These are phyloP conservation scores for Cyclotella cryptica DNA, from an alignment of 108 stramenopile genomes.

Conservation along the genomic window DNA sequence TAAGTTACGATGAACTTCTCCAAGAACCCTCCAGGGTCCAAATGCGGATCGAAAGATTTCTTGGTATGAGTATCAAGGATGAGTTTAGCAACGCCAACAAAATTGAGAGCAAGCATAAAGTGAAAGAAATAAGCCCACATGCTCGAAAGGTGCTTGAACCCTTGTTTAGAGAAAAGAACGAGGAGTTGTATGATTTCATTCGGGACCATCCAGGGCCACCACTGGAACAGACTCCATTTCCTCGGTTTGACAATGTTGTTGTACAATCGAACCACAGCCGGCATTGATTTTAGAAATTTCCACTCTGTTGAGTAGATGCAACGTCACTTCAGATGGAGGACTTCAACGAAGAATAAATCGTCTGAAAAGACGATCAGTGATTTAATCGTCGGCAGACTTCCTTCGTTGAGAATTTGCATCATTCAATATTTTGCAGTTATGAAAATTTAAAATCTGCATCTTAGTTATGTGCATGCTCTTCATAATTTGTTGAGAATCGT, in stretches of 20 bases:
- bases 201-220: slow-evolving; percentile 24
- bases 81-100: background rate
- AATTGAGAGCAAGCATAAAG: background rate
- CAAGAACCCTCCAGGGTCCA: slow-evolving; percentile 11
- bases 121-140: background rate
- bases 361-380: too few relatives aligned
- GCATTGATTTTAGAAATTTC: too few relatives aligned
- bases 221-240: slow-evolving; percentile 46
- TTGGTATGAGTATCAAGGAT: slow-evolving; percentile 15
- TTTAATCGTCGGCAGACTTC: too few relatives aligned
- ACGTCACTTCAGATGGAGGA: too few relatives aligned
- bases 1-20: slow-evolving; percentile 39
- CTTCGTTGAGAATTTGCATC: too few relatives aligned
- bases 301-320: too few relatives aligned
- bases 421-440: too few relatives aligned
- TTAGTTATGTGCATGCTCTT: too few relatives aligned
- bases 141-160: slow-evolving; percentile 7
- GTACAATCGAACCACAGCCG: too few relatives aligned
- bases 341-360: too few relatives aligned
- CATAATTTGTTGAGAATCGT: too few relatives aligned
- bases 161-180: slow-evolving; percentile 22
- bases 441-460: too few relatives aligned
- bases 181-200: slow-evolving; percentile 39
- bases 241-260: slow-evolving; percentile 12
- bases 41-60: slow-evolving; percentile 31